A percentile compares a stretch with the other conserved stretches of the same genome.
phyloP scores from a whole-genome alignment of 345 rosid genomes.

The Excoecaria cochinchinensis region DNA sequence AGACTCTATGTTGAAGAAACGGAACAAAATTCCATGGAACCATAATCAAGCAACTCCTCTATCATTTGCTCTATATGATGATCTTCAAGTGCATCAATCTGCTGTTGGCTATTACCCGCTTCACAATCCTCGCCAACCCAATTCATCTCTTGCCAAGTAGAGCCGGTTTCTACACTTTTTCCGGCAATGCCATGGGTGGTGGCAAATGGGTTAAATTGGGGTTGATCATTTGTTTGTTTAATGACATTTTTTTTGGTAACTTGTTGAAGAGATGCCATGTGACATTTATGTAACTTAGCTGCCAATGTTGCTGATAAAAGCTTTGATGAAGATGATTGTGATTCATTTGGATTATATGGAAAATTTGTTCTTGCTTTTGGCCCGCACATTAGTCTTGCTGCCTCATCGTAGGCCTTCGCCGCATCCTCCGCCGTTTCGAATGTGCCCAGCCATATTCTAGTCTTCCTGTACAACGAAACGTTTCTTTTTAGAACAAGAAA shows the following conservation, averaged over 20 bases:
- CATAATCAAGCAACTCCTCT: slow-evolving; percentile 34
- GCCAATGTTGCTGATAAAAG: slow-evolving; percentile 32
- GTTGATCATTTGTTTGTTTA: slow-evolving; percentile 4
- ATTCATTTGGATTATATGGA: slow-evolving; percentile 24
- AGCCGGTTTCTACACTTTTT: background rate
- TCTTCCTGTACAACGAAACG: slow-evolving; percentile 21
- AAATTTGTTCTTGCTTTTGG: slow-evolving; percentile 32
- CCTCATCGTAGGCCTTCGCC: slow-evolving; percentile 33
- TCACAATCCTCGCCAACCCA: slow-evolving; percentile 18
- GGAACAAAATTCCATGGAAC: slow-evolving; percentile 33
- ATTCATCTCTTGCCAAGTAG: slow-evolving; percentile 1
- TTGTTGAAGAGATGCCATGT: slow-evolving; percentile 34
- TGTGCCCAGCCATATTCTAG: slow-evolving; percentile 39
- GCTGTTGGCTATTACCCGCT: background rate
- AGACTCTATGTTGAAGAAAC: slow-evolving; percentile 7
- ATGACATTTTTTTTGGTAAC: slow-evolving; percentile 14
- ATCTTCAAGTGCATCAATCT: slow-evolving; percentile 24
- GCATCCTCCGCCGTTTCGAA: slow-evolving; percentile 39
- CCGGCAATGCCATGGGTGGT: slow-evolving; percentile 5
- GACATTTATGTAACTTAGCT: slow-evolving; percentile 31
- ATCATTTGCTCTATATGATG: slow-evolving; percentile 37
- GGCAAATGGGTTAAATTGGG: slow-evolving; percentile 2
- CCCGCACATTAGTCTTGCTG: slow-evolving; percentile 37
- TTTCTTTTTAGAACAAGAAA: background rate
- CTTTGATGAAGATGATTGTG: slow-evolving; percentile 33